Conservation (phyloP, 31 red algal genomes). For the Odonthalia washingtoniensis region DNA sequence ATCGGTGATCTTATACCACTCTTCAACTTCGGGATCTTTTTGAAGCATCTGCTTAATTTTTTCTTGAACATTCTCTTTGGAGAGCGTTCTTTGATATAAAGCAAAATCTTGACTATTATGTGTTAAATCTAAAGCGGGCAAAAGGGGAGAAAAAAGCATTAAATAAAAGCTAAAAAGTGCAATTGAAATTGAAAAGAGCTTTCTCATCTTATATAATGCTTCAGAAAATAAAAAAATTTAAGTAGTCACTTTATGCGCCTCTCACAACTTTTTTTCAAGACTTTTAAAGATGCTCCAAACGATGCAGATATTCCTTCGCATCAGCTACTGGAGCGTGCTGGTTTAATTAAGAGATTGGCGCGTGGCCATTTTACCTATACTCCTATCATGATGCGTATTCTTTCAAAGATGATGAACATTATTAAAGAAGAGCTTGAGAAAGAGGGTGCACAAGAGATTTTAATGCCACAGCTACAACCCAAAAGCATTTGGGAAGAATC, state of each 20-base stretch:
- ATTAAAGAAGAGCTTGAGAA: constrained; percentile 29
- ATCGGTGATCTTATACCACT: too few relatives aligned
- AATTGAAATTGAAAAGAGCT: too few relatives aligned
- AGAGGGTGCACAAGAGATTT: constrained; percentile 3
- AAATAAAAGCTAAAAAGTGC: too few relatives aligned
- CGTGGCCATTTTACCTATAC: background rate
- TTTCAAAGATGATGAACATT: constrained; percentile 16
- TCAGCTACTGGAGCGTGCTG: constrained; percentile 27
- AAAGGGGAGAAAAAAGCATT: too few relatives aligned
- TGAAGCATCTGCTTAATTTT: too few relatives aligned
- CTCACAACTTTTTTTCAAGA: constrained; percentile 10
- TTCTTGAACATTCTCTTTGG: too few relatives aligned
- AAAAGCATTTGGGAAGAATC: constrained; percentile 22
- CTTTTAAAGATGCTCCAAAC: constrained; percentile 9
- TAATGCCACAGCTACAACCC: constrained; percentile 18
- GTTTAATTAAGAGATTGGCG: constrained; percentile 5
- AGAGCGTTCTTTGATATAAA: too few relatives aligned
- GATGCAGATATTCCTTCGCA: constrained; percentile 7
- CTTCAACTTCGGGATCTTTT: too few relatives aligned
- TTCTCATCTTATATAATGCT: too few relatives aligned
- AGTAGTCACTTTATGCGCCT: constrained; percentile 9
- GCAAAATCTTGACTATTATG: too few relatives aligned
- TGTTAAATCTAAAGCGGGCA: too few relatives aligned
- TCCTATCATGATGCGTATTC: constrained; percentile 12
- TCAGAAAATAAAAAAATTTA: too few relatives aligned